phyloP scores from a whole-genome alignment of 495 filamentous ascomycete species.

The Staphylotrichum longicolle region DNA sequence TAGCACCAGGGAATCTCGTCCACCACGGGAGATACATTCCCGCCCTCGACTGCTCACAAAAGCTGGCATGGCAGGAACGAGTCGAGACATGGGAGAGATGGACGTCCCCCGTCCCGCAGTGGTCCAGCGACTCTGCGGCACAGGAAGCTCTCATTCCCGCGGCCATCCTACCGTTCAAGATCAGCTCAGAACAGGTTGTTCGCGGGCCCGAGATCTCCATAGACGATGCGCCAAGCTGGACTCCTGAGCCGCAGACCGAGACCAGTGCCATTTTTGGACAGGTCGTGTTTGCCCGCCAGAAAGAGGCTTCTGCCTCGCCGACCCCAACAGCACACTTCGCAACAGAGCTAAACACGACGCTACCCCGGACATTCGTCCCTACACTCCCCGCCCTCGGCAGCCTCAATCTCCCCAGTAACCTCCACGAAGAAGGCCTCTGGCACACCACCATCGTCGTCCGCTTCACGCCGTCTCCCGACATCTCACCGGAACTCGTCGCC shows the following conservation, averaged over 20 bases:
- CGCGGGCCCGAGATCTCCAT: neutral
- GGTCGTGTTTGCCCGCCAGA: conserved; percentile 34
- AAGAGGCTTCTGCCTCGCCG: conserved; percentile 18
- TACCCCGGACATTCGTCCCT: conserved; percentile 30
- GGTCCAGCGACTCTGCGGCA: neutral
- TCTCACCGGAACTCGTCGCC: conserved; percentile 3
- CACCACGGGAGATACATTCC: conserved; percentile 29
- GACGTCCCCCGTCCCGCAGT: conserved; percentile 16
- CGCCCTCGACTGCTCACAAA: conserved; percentile 27
- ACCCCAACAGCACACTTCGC: conserved; percentile 23
- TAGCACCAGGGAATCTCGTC: neutral
- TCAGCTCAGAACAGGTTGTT: neutral
- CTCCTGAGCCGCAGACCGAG: conserved; percentile 23
- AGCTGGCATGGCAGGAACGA: conserved; percentile 46
- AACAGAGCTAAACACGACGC: conserved; percentile 9
- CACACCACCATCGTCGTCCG: conserved; percentile 30
- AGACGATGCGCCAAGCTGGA: conserved; percentile 29
- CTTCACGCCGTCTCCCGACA: conserved; percentile 30
- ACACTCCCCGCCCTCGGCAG: conserved; percentile 24
- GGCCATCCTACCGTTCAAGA: conserved; percentile 17
- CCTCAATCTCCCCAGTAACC: conserved; percentile 26
- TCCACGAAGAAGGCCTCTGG: conserved; percentile 26
- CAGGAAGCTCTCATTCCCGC: conserved; percentile 16
- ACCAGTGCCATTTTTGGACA: conserved; percentile 45
- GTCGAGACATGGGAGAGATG: conserved; percentile 43